These are phyloP conservation scores for peach (Prunus persica) DNA, from an alignment of 306 rosid genomes.

Conservation along the genomic window Prunus_persica_NCBIv2 NC_034012.1:1400501-1401000, in stretches of 20 bases:
- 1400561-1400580: too few relatives aligned
- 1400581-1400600: too few relatives aligned
- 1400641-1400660: neutral
- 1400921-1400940: neutral
- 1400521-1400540: neutral
- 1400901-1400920: neutral
- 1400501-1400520: neutral
- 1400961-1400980: neutral
- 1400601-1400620: neutral
- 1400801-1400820: neutral
- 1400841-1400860: neutral
- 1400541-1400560: neutral
- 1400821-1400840: neutral
- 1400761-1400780: neutral
- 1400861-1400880: neutral
- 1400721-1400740: neutral
- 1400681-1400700: neutral
- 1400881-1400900: neutral
- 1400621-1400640: neutral
- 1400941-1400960: neutral
- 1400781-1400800: neutral
- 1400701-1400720: neutral
- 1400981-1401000: neutral
- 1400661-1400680: neutral
- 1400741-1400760: neutral